Evolutionary conservation across 2,329 filamentous ascomycete species (phyloP).

Genomic region (Pseudocercospora crystallina): DNA sequence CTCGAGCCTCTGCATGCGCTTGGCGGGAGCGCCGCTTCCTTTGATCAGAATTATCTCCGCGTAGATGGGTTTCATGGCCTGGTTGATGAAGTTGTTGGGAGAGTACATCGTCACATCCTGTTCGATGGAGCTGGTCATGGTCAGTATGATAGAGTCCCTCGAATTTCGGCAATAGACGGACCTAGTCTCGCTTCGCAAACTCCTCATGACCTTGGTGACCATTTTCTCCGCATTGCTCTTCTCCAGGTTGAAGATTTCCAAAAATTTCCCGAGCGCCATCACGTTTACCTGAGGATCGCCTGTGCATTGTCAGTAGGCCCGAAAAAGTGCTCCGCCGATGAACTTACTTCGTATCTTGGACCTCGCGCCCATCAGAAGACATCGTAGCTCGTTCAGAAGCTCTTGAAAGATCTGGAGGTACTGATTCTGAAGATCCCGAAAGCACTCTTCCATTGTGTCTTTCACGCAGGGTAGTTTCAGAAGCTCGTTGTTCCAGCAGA

Average conservation of each 20-base stretch:
- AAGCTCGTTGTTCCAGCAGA: conserved; percentile 3
- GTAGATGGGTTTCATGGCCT: conserved; percentile 22
- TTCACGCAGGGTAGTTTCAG: background rate
- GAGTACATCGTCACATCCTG: background rate
- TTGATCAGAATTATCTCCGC: conserved; percentile 12
- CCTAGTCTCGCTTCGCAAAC: background rate
- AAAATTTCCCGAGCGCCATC: conserved; percentile 16
- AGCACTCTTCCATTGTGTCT: background rate
- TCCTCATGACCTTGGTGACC: background rate
- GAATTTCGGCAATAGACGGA: background rate
- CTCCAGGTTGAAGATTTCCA: conserved; percentile 12
- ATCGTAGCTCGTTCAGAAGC: background rate
- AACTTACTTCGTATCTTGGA: background rate
- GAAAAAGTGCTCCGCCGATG: no score
- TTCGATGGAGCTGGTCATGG: background rate
- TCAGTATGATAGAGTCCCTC: background rate
- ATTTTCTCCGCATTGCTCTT: background rate
- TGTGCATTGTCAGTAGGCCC: background rate
- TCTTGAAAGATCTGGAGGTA: background rate
- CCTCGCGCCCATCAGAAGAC: background rate
- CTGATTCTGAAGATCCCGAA: background rate
- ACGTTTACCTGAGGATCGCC: conserved; percentile 6
- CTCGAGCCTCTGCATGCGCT: conserved; percentile 4
- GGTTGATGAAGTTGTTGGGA: conserved; percentile 3
- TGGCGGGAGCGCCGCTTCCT: conserved; percentile 4